Conservation (phyloP, 1,284 basidiomycete species). For the Chiua sp. region DNA sequence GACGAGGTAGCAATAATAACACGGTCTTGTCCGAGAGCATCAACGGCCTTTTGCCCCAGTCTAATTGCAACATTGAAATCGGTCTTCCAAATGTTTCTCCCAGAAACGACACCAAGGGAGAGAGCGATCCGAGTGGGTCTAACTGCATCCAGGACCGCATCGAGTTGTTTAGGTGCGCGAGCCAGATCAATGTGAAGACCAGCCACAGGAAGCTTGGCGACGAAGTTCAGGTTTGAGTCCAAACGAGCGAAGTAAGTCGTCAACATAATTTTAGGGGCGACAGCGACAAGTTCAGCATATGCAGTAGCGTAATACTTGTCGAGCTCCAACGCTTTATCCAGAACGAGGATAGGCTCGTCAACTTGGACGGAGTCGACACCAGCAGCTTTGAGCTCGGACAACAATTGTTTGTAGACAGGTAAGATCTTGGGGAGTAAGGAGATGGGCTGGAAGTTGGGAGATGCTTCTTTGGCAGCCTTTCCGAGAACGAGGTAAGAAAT, state of each 20-base stretch:
- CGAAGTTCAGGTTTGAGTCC: conserved; percentile 89
- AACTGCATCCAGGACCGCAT: conserved; percentile 82
- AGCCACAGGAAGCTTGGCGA: conserved; percentile 92
- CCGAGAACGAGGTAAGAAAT: conserved; percentile 95
- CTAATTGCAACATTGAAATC: conserved; percentile 90
- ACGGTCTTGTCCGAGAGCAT: conserved; percentile 82
- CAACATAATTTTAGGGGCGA: conserved; percentile 91
- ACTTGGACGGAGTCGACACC: conserved; percentile 96
- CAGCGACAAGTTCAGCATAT: conserved; percentile 84
- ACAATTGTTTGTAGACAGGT: conserved; percentile 92
- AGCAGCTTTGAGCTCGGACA: conserved; percentile 90
- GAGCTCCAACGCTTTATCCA: conserved; percentile 84
- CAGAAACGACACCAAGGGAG: conserved; percentile 97
- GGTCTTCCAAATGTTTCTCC: conserved; percentile 99
- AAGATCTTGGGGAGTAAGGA: conserved; percentile 90
- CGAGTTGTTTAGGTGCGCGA: conserved; percentile 92
- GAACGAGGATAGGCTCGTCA: conserved; percentile 96
- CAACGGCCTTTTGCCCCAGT: conserved; percentile 86
- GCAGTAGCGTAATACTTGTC: conserved; percentile 85
- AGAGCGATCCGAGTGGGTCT: conserved; percentile 84
- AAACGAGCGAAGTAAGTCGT: conserved; percentile 98
- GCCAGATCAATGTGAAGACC: conserved; percentile 98
- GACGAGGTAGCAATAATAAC: conserved; percentile 97
- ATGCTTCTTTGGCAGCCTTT: conserved; percentile 90
- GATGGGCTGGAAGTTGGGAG: conserved; percentile 89